Evolutionary conservation across 306 rosid species (phyloP), one percentile per base, ranked within the genome.

Genomic region (Ormosia emarginata): DNA sequence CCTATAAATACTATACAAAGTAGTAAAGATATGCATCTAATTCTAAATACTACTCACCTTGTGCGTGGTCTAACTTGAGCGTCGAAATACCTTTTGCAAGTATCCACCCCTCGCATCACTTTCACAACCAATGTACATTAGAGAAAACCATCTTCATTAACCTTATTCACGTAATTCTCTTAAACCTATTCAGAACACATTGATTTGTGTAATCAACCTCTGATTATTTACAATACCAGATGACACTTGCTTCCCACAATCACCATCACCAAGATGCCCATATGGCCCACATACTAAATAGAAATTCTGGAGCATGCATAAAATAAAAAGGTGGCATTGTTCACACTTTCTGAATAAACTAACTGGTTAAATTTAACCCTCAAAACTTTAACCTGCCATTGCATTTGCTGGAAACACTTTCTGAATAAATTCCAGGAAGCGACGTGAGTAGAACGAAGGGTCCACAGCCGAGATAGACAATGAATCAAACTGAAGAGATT

Each of bases 401-500:
- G 84, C 79, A 80, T 90, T 87, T 34, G 87, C 88, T 47, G 98
- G 98, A 83, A 92, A 92, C 57, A 88, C 97, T 85, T 83, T 90
- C 84, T 85, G 85, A 77, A 92, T 90, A 82, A 92, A 94, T 52
- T 90, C 87, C 68, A 94, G 86, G 90, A 94, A 94, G 80, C 98
- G 98, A 8, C 4, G 81, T 15, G 95, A 90, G 75, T 94, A 94
- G 89, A 92, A 94, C 4, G 85, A 85, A 52, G 98, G 97, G 79
- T 92, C 95, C 55, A 94, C 98, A 0, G 92, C 92, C 1, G 98
- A 94, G 84, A 94, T 94, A 64, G 95, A 89, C 44, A 92, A 78
- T 57, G 97, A 90, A 86, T 94, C 97, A 69, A 92, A 94, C 81
- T 94, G 98, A 50, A 90, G 76, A 43, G 97, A 89, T 80, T 94